Percentiles rank a stretch among this genome's conserved stretches.
phyloP scores from a whole-genome alignment of 2,329 filamentous ascomycete species.

The Sclerotinia sclerotiorum region DNA sequence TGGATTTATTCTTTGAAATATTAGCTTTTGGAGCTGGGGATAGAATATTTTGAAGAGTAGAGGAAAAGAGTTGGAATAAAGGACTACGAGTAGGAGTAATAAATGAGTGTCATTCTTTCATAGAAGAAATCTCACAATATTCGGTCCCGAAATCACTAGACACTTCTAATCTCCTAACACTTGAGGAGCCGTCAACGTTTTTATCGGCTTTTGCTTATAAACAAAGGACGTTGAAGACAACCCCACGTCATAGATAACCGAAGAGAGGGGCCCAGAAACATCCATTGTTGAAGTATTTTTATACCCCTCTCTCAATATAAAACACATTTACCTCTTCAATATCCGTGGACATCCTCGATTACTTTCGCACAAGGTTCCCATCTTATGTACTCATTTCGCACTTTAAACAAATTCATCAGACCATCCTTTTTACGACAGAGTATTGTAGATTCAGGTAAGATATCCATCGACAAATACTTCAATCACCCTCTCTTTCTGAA shows the following conservation, averaged over 20 bases:
- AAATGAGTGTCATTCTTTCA: not conserved
- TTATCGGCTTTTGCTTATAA: slow-evolving; percentile 2
- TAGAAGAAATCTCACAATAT: not conserved
- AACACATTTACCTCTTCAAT: not conserved
- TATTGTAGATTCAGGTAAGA: slow-evolving; percentile 34
- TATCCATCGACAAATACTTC: not conserved
- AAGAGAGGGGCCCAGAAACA: not conserved
- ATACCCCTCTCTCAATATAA: not conserved
- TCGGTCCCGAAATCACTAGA: slow-evolving; percentile 4
- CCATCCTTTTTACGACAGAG: slow-evolving; percentile 26
- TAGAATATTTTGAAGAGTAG: no score
- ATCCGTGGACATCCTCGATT: not conserved
- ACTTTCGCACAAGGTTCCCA: no score
- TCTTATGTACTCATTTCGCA: slow-evolving; percentile 34
- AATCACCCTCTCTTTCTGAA: not conserved
- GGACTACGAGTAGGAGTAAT: no score
- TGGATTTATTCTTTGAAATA: not conserved
- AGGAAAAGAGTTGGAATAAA: no score
- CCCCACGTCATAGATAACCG: slow-evolving; percentile 7
- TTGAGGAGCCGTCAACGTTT: not conserved
- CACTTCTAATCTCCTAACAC: no score
- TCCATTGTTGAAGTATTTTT: not conserved
- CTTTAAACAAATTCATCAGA: slow-evolving; percentile 30
- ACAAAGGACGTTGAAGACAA: not conserved
- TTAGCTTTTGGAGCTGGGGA: not conserved